Base-by-base conservation (phyloP, 352 stramenopile genomes). In the Blastocystis sp. region DNA sequence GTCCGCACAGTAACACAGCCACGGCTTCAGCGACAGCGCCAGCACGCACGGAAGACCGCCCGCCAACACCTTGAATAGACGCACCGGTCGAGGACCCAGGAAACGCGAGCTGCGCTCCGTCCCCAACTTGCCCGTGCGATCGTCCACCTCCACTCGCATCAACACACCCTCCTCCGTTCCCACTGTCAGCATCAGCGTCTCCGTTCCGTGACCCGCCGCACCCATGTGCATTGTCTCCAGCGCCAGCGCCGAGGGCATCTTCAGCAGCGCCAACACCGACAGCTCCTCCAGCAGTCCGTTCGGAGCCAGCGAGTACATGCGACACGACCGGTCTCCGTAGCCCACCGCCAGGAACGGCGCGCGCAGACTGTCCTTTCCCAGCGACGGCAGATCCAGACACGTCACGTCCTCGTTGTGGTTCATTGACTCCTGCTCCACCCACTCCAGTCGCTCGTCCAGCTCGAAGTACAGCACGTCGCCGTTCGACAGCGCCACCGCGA, bases 281-380 rank as follows among this genome's bases (percentile, higher is more conserved):
- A 89, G 49, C 34, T 87, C n/a, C 75, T 89, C 57, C 59, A 88
- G 14, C 24, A 40, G 18, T 32, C 94, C 91, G 78, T 93, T 94
- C 3, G 94, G 94, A 72, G 96, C 94, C 48, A 99, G 89, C 18
- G 93, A 97, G 24, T 98, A 89, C 79, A 99, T 94, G 32, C 94
- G 92, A 38, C 95, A 89, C 34, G 88, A 92, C 63, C 89, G 88
- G 88, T 94, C 92, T 14, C 44, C 75, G 44, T 90, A 91, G 0
- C 96, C 96, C 44, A 98, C 91, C n/a, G 93, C 94, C 44, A 97
- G 91, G 88, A 98, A 99, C 59, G 94, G 91, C 87, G 95, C 96
- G 3, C 94, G 93, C 56, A 95, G 92, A 21, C 94, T 91, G 34
- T 96, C 95, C 69, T 93, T 90, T 8, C 93, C 93, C n/a, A 98